Base-by-base conservation (phyloP, 108 stramenopile species). In the Asterionellopsis glacialis region DNA sequence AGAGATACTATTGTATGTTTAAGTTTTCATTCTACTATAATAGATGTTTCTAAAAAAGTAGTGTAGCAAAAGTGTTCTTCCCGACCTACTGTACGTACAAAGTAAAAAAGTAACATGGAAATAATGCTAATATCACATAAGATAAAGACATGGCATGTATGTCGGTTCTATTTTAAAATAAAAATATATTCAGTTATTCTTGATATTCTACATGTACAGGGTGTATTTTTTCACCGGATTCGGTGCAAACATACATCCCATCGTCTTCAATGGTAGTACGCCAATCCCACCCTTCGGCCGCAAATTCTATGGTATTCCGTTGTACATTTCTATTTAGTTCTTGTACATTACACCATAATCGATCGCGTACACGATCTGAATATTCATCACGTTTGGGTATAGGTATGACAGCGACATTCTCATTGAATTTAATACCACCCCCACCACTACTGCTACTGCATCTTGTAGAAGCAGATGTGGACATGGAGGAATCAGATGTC, bases 201-300 rank as follows among this genome's bases (percentile, higher is more conserved):
- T 16, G 21, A 16, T 48, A 16, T 48, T 48, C 47, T 1, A 48
- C 39, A 52, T 68, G 83, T 9, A 72, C 64, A 6, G 77, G 83
- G 65, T 84, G 83, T 1, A 78, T 67, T 0, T 69, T 58, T 47
- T 78, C 78, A 21, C 74, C 68, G 0, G 77, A 55, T 9, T 45
- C 38, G 11, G 63, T 58, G 63, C 60, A 45, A 16, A 63, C 40
- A 49, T 78, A 70, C 58, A 62, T 61, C 22, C 77, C 67, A 15
- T 80, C 75, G 10, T 80, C 79, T 16, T 76, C 77, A 25, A 68
- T 55, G 38, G 57, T 64, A 2, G 43, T 59, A 11, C 66, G 55
- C 85, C 85, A 87, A 18, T 87, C 77, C 45, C 65, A 81, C 11
- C 65, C 65, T 67, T 87, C 85, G 15, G 79, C 66, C 0, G 79